phyloP scores from a whole-genome alignment of 768 basidiomycete genomes.

The Favolaschia claudopus region DNA sequence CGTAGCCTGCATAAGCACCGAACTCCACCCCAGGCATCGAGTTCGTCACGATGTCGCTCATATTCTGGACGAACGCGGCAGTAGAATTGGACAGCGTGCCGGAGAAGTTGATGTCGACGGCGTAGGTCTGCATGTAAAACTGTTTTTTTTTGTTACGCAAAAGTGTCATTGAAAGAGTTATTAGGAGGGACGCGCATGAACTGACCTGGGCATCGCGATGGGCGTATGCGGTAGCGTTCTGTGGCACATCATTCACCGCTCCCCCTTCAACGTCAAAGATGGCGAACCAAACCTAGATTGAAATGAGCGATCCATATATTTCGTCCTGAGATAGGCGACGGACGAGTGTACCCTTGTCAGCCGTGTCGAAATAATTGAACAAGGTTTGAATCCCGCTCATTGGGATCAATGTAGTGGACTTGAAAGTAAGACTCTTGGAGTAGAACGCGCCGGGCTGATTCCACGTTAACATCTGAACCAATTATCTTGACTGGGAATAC shows the following conservation, averaged over 20 bases:
- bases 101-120: constrained; percentile 18
- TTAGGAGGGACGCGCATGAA: too few species aligned
- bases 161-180: neutral
- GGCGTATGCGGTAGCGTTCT: constrained; percentile 24
- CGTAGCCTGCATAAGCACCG: constrained; percentile 28
- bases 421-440: constrained; percentile 26
- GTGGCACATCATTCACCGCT: constrained; percentile 23
- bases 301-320: neutral
- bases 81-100: constrained; percentile 13
- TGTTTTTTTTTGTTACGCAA: too few species aligned
- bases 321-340: neutral
- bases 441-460: constrained; percentile 26
- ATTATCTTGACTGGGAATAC: neutral
- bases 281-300: constrained; percentile 25
- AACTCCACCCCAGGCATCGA: constrained; percentile 25
- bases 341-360: constrained; percentile 26
- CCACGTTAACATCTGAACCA: neutral
- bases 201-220: constrained; percentile 22
- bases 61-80: constrained; percentile 10
- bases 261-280: constrained; percentile 28
- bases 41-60: constrained; percentile 13
- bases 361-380: constrained; percentile 21
- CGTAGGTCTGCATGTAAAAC: constrained; percentile 27
- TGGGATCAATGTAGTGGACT: constrained; percentile 19
- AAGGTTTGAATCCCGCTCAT: constrained; percentile 13